Base-by-base conservation (phyloP, 2,329 filamentous ascomycete species). In the Huntiella bhutanensis region DNA sequence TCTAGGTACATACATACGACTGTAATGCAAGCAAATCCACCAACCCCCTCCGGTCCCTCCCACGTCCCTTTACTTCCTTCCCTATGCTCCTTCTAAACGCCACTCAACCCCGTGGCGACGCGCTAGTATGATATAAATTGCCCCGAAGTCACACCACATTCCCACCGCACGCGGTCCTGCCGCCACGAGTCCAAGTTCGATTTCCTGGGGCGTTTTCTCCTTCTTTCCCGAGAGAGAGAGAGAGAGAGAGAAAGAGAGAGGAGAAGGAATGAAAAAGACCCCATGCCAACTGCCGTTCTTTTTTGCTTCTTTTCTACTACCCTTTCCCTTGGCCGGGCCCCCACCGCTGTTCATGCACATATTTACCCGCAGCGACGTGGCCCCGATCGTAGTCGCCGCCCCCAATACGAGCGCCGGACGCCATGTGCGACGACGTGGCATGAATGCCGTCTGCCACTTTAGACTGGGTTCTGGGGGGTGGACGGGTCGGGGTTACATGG, bases 151-250 rank as follows among this genome's bases (percentile, higher is more conserved):
- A 28, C 22, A 28, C 22, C 22, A 28, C 22, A 28, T 28, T 7
- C 22, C 22, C 17, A 28, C 34, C 34, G 16, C 17, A 28, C 33
- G 15, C 28, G 28, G 33, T 5, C 7, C 22, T 11, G 28, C 37
- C 37, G 16, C 16, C 45, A 51, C 52, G 39, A 43, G 50, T 45
- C 42, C 40, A 43, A 43, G 41, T 34, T 48, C 48, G 40, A 48
- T 46, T 46, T 19, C 34, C 34, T n/a, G 28, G 33, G 15, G 16
- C 34, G 39, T 43, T 41, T 49, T 33, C 40, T 32, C 36, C 39
- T 47, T 45, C 33, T 46, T 44, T 33, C 43, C 43, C 22, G 32
- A 44, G 5, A 44, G 11, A 19, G 43, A 38, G 10, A 39, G n/a
- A 33, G 33, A 11, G 32, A 44, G 4, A 44, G 11, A 19, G 43